Evolutionary conservation across 2,329 filamentous ascomycete species (phyloP).

Genomic region (Arthrinium phaeospermum): DNA sequence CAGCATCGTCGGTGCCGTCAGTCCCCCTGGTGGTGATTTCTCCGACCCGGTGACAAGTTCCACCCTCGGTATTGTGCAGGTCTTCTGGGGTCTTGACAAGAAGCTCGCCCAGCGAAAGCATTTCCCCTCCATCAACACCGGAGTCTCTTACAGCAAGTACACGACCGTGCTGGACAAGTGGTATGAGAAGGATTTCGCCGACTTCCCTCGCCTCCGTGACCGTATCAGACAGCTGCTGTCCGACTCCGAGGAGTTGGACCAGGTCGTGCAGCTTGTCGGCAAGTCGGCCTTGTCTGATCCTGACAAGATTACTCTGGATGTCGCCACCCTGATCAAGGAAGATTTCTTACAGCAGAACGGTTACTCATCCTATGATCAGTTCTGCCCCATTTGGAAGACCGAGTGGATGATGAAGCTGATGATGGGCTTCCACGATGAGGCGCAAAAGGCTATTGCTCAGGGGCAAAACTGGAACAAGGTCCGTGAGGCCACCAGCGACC

Average conservation of each 20-base stretch:
- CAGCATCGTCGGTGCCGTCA: constrained; percentile 97
- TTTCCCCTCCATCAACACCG: constrained; percentile 98
- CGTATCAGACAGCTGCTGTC: constrained; percentile 92
- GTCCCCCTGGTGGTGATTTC: constrained; percentile 97
- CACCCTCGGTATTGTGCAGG: constrained; percentile 96
- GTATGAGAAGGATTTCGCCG: constrained; percentile 92
- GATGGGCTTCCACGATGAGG: constrained; percentile 97
- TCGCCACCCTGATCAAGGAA: constrained; percentile 92
- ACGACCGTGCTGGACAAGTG: constrained; percentile 85
- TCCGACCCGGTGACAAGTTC: constrained; percentile 95
- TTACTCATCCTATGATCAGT: constrained; percentile 98
- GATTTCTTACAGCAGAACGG: constrained; percentile 99
- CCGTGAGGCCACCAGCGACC: constrained; percentile 84
- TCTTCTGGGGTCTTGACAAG: constrained; percentile 99
- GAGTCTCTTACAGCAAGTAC: constrained; percentile 96
- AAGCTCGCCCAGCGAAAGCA: constrained; percentile 99
- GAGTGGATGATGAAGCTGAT: constrained; percentile 99
- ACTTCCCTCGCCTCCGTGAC: constrained; percentile 91
- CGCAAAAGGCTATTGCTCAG: constrained; percentile 91
- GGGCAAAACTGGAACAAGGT: constrained; percentile 94
- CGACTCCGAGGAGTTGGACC: constrained; percentile 95
- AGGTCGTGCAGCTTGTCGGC: constrained; percentile 97
- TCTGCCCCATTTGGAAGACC: constrained; percentile 99
- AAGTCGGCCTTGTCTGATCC: constrained; percentile 95
- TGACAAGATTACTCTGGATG: constrained; percentile 97